Evolutionary conservation across 164 flowering plant species (phyloP), one percentile per base, ranked within the genome.

Genomic region (Protea cynaroides): DNA sequence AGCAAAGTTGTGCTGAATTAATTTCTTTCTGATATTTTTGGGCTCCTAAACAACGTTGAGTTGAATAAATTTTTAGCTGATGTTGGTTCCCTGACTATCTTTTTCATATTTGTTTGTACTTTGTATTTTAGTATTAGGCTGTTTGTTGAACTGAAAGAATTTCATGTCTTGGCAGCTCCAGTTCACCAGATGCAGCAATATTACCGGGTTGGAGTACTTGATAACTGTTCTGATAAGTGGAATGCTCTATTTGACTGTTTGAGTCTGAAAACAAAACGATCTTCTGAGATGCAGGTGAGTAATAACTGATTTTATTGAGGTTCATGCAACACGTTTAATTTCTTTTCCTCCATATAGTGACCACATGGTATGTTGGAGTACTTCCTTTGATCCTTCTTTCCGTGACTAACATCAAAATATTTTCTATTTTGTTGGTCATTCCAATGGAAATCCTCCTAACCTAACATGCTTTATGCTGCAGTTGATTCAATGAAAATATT

Each of bases 161-260:
- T 53, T 65, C 12, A 40, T 74, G 23, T 65, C 69, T n/a, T 74
- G 60, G 75, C 90, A 93, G 98, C 98, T 72, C 96, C 97, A 5
- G 91, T 90, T 67, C 90, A 89, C 72, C 97, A 94, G 77, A 73
- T 94, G 95, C 96, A 90, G 80, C 94, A 89, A 69, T 94, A 90
- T 75, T 94, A 94, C 70, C 71, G 97, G 67, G 71, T 78, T 55
- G 98, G 98, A 47, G 70, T 51, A 22, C 75, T 89, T 56, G 98
- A 89, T 70, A 86, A 86, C 68, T 93, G 98, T 64, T 75, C 76
- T 22, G 67, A 55, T 25, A 90, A 88, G 72, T 90, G 90, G 92
- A 78, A 56, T 68, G 81, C 79, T 68, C 83, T 90, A 64, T 54
- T 78, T 73, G 97, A 94, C 68, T 91, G 97, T 74, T 78, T 91